phyloP scores from a whole-genome alignment of 768 basidiomycete species.

The Gloeophyllum trabeum region DNA sequence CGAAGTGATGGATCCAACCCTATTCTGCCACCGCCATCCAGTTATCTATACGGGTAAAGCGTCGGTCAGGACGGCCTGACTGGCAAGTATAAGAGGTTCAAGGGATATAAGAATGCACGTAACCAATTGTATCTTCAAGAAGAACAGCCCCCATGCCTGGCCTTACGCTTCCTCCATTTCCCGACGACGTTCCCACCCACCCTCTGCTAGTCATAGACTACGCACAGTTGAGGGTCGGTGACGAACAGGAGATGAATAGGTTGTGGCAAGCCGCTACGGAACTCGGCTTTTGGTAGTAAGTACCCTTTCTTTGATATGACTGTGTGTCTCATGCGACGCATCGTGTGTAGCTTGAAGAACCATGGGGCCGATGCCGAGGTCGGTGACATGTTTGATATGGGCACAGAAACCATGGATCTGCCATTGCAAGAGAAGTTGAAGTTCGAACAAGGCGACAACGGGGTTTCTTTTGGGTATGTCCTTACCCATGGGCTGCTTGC shows the following conservation, averaged over 20 bases:
- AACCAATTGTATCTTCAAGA: no score
- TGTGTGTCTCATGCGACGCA: background rate
- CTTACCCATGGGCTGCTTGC: no score
- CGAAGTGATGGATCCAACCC: no score
- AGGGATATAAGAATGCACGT: no score
- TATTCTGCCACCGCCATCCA: no score
- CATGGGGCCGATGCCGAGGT: conserved; percentile 39
- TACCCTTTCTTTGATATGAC: conserved; percentile 8
- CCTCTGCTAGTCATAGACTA: conserved; percentile 48
- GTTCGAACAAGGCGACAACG: conserved; percentile 43
- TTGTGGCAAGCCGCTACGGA: conserved; percentile 48
- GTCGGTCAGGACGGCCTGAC: no score
- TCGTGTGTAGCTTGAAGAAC: conserved; percentile 34
- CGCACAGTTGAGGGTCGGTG: conserved; percentile 27
- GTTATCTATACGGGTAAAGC: no score
- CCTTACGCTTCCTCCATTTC: conserved; percentile 29
- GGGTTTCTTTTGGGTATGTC: conserved; percentile 26
- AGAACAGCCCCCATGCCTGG: background rate
- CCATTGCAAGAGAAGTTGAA: conserved; percentile 46
- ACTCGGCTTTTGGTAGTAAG: conserved; percentile 61
- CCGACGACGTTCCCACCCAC: conserved; percentile 38
- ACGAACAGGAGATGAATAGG: conserved; percentile 31
- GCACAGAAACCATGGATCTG: conserved; percentile 39
- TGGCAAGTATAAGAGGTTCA: no score
- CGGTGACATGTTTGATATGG: conserved; percentile 43